Base-by-base conservation (phyloP, 495 filamentous ascomycete genomes). In the Penicillium turbatum region DNA sequence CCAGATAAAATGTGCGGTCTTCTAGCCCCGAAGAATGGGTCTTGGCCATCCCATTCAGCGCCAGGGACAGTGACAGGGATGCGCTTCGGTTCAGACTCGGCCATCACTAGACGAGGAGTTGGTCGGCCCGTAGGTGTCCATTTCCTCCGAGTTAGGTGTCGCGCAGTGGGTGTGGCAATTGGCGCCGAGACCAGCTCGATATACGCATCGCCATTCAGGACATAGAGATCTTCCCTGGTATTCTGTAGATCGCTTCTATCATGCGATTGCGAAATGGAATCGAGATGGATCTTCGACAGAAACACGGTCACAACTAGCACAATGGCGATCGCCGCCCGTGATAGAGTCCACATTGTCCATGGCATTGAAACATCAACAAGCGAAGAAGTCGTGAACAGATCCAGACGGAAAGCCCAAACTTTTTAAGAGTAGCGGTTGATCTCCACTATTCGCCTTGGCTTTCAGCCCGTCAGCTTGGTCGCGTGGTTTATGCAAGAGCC, bases 151-250 rank as follows among this genome's bases (percentile, higher is more conserved):
- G 48, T 51, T 5, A 53, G 43, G 1, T 30, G 32, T 0, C n/a
- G 51, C 6, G 45, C 13, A 9, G 31, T 10, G 2, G 51, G 8
- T 4, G 29, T 17, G 6, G 37, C 6, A 30, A 27, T 48, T 48
- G 42, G 34, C 6, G 39, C 45, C 49, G 63, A 63, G 60, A 66
- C 63, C 57, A 63, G 60, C 60, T 66, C 63, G 52, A 66, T 66
- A 54, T 59, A 58, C 6, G 57, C 53, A 38, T 54, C 55, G 3
- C 35, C 60, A 26, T 54, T 44, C 16, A 57, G 24, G 9, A 55
- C 41, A 26, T 43, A 52, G 16, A 12, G 12, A 48, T 53, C 36
- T 56, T 46, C 3, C 41, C 31, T 5, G 26, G 32, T 5, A 7
- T 29, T 31, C 27, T 12, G 16, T 5, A 30, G 27, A 21, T 51